These are phyloP conservation scores for Oropetium thomaeum DNA, from an alignment of 176 grass and related monocot genomes.

Conservation along the genomic window DNA sequence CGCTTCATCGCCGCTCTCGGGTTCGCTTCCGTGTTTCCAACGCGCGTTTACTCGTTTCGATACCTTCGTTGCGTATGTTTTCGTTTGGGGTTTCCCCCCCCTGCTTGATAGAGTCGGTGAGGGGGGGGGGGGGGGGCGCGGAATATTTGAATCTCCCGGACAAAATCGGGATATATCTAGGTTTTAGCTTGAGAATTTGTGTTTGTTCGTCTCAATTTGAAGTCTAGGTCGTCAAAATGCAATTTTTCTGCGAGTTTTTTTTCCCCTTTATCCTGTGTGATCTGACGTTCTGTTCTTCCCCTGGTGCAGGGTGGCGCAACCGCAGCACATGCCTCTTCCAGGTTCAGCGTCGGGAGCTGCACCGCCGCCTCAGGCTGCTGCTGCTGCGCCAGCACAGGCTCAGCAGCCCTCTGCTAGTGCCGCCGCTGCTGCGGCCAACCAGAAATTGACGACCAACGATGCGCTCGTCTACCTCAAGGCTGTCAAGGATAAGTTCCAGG, in stretches of 20 bases:
- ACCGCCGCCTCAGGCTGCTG: conserved; percentile 24
- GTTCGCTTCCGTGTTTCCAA: neutral
- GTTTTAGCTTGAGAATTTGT: neutral
- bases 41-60: neutral
- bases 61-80: neutral
- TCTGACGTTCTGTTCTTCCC: conserved; percentile 23
- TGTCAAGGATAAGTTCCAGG: conserved; percentile 98
- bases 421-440: neutral
- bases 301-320: conserved; percentile 41
- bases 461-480: conserved; percentile 88
- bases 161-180: neutral
- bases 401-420: neutral
- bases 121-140: no score
- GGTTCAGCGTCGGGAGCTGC: conserved; percentile 5
- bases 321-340: conserved; percentile 44
- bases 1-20: neutral
- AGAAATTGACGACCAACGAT: conserved; percentile 90
- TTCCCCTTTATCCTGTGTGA: conserved; percentile 4
- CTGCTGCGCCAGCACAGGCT: conserved; percentile 22
- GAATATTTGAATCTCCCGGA: neutral
- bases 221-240: neutral
- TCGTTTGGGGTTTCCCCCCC: conserved; percentile 6
- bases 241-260: neutral
- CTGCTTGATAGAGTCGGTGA: neutral
- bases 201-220: conserved; percentile 2